Evolutionary conservation across 495 filamentous ascomycete species (phyloP).

Genomic region (Penicillium paradoxum): DNA sequence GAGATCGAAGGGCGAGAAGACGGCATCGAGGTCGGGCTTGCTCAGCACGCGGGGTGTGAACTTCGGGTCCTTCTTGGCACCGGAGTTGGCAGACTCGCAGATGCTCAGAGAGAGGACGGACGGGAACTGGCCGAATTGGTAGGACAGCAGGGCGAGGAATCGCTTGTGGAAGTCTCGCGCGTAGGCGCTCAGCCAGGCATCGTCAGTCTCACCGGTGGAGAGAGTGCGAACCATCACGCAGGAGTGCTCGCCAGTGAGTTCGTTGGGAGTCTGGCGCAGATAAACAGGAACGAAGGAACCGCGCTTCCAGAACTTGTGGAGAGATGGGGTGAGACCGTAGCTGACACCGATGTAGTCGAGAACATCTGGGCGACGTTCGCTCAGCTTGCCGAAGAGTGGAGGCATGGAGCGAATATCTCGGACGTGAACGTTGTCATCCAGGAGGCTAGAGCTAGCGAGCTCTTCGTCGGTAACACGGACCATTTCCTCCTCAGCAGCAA

Average conservation of each 20-base stretch:
- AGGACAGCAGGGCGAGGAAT: constrained; percentile 82
- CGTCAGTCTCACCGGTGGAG: constrained; percentile 48
- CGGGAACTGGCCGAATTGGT: constrained; percentile 85
- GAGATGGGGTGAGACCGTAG: constrained; percentile 80
- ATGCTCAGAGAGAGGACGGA: constrained; percentile 79
- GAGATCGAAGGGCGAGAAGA: constrained; percentile 86
- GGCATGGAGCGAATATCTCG: constrained; percentile 89
- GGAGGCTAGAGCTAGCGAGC: constrained; percentile 68
- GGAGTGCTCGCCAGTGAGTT: constrained; percentile 94
- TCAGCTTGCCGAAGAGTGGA: constrained; percentile 83
- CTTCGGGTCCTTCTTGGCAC: constrained; percentile 53
- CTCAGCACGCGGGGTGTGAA: constrained; percentile 50
- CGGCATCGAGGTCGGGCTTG: constrained; percentile 66
- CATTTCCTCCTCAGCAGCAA: constrained; percentile 51
- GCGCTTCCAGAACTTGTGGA: constrained; percentile 97
- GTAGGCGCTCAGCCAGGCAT: constrained; percentile 87
- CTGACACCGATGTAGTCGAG: constrained; percentile 94
- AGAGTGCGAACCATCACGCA: constrained; percentile 91
- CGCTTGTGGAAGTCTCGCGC: constrained; percentile 87
- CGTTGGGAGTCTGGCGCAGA: constrained; percentile 90
- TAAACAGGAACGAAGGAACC: constrained; percentile 86
- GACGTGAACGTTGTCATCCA: constrained; percentile 83
- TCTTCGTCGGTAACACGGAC: constrained; percentile 80
- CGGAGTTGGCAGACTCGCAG: constrained; percentile 74
- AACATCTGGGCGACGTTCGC: constrained; percentile 71